A percentile compares a stretch with the other conserved stretches of the same genome.
Conservation (phyloP, 2,329 filamentous ascomycete genomes). For the Scopulariopsis brevicaulis region DNA sequence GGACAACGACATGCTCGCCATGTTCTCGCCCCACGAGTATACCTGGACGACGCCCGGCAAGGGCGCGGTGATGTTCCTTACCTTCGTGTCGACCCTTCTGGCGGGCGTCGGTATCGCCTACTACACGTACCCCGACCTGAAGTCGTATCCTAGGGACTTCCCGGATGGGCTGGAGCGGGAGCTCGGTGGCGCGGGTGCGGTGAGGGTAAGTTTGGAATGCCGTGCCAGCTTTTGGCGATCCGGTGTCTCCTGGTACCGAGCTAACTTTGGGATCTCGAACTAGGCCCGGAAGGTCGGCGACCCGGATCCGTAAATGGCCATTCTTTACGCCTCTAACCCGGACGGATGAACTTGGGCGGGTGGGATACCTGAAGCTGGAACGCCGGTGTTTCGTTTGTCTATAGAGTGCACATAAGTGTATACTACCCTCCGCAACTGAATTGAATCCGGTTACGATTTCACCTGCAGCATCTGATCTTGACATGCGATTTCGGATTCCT, state of each 20-base stretch:
- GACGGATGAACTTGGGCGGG: background rate
- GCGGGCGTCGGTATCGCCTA: constrained; percentile 57
- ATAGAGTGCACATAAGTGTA: constrained; percentile 13
- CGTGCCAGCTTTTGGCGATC: background rate
- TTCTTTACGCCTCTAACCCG: background rate
- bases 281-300: background rate
- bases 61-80: constrained; percentile 55
- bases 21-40: constrained; percentile 85
- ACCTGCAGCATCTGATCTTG: too few species aligned
- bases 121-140: constrained; percentile 60
- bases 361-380: background rate
- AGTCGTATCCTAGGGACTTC: constrained; percentile 58
- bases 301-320: background rate
- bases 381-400: constrained; percentile 19
- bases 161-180: constrained; percentile 63
- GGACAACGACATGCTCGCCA: constrained; percentile 85
- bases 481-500: too few species aligned
- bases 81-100: constrained; percentile 53
- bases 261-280: background rate
- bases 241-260: background rate
- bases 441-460: background rate
- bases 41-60: constrained; percentile 66
- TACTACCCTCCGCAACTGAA: background rate
- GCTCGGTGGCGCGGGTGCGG: constrained; percentile 57
- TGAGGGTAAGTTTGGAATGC: constrained; percentile 43